Evolutionary conservation across 768 basidiomycete species (phyloP).

Genomic region (Dacryopinax primogenitus): DNA sequence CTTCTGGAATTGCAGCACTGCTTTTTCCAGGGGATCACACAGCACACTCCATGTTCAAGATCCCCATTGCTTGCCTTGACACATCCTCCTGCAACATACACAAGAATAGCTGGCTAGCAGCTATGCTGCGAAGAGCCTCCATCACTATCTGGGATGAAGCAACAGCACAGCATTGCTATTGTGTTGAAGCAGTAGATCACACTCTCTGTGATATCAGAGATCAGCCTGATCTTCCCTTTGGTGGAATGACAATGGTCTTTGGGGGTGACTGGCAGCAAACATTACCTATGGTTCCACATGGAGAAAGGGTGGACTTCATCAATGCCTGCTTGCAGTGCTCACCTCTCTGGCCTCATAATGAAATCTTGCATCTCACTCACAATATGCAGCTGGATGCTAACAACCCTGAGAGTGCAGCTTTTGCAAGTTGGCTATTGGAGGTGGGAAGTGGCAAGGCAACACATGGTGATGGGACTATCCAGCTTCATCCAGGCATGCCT

Average conservation of each 20-base stretch:
- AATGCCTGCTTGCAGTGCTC: slow-evolving; percentile 29
- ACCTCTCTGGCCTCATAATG: slow-evolving; percentile 29
- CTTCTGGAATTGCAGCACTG: slow-evolving; percentile 39
- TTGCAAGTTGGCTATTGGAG: slow-evolving; percentile 31
- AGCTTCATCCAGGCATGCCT: slow-evolving; percentile 24
- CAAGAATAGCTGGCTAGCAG: slow-evolving; percentile 25
- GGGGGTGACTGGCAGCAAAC: slow-evolving; percentile 41
- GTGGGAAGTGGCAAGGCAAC: slow-evolving; percentile 28
- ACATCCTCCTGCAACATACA: slow-evolving; percentile 27
- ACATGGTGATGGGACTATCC: slow-evolving; percentile 19
- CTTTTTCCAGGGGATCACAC: slow-evolving; percentile 36
- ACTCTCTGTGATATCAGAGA: slow-evolving; percentile 21
- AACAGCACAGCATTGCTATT: slow-evolving; percentile 31
- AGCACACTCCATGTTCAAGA: slow-evolving; percentile 38
- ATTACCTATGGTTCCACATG: slow-evolving; percentile 34
- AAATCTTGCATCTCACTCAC: slow-evolving; percentile 26
- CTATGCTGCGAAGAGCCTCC: slow-evolving; percentile 25
- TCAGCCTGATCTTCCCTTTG: slow-evolving; percentile 27
- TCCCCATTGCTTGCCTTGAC: slow-evolving; percentile 30
- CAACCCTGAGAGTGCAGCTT: slow-evolving; percentile 22
- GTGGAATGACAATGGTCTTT: slow-evolving; percentile 36
- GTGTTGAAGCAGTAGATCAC: slow-evolving; percentile 32
- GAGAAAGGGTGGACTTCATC: slow-evolving; percentile 31
- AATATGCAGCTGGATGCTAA: slow-evolving; percentile 34
- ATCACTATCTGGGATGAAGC: too few relatives aligned